Conservation (phyloP, 2,329 filamentous ascomycete species). For the Penicillium occitanis region DNA sequence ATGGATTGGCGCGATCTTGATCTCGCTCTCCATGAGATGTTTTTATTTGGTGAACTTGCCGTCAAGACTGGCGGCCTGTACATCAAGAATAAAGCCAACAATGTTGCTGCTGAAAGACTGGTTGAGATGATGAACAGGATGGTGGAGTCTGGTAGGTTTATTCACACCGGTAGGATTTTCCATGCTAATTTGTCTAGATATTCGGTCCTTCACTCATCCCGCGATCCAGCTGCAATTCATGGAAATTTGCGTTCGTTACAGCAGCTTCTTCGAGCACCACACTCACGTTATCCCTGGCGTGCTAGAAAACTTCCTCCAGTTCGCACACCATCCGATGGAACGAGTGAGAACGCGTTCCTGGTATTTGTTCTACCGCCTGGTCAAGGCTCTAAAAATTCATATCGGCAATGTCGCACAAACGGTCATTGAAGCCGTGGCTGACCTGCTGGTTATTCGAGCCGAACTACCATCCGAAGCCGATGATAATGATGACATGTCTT, state of each 20-base stretch:
- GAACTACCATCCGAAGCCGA: conserved; percentile 75
- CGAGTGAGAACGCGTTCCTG: conserved; percentile 88
- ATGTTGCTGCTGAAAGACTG: conserved; percentile 74
- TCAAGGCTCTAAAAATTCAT: conserved; percentile 80
- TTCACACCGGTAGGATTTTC: neutral
- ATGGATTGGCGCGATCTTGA: conserved; percentile 96
- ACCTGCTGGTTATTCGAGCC: conserved; percentile 86
- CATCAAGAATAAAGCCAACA: conserved; percentile 77
- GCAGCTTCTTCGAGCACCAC: conserved; percentile 85
- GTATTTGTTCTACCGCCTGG: conserved; percentile 93
- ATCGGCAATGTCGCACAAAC: conserved; percentile 88
- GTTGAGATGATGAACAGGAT: conserved; percentile 93
- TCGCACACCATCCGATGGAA: conserved; percentile 84
- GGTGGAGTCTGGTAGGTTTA: conserved; percentile 76
- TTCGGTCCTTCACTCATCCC: conserved; percentile 82
- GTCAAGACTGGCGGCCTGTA: conserved; percentile 84
- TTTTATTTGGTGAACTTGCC: conserved; percentile 90
- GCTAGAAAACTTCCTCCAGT: conserved; percentile 84
- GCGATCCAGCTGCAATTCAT: conserved; percentile 95
- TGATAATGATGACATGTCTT: conserved; percentile 89
- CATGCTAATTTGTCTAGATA: conserved; percentile 54
- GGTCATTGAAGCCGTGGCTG: conserved; percentile 84
- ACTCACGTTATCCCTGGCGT: conserved; percentile 78
- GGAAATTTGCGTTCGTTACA: conserved; percentile 96
- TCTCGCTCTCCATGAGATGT: conserved; percentile 92